A percentile compares a stretch with the other conserved stretches of the same genome.
These are phyloP conservation scores for Fusarium nurragi DNA, from an alignment of 2,329 filamentous ascomycete genomes.

Conservation along the genomic window DNA sequence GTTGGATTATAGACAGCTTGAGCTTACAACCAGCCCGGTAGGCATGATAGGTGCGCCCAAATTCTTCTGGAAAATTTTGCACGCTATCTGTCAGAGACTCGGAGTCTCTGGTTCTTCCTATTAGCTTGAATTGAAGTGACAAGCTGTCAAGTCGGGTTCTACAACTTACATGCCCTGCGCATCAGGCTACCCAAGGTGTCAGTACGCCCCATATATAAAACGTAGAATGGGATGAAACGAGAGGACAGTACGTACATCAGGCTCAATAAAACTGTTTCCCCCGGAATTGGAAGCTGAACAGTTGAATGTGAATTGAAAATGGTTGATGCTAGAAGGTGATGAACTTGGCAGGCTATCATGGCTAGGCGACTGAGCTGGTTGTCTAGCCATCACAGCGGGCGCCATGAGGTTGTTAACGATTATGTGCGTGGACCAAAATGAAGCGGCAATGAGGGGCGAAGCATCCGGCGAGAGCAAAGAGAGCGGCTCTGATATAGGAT, in stretches of 20 bases:
- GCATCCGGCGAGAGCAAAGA: conserved; percentile 1
- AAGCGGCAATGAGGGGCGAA: not conserved
- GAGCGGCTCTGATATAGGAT: conserved; percentile 1
- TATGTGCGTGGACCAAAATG: not conserved
- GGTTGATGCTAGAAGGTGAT: conserved; percentile 30
- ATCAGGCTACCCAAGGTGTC: conserved; percentile 36
- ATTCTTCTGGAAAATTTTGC: conserved; percentile 54
- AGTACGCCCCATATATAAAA: conserved; percentile 14
- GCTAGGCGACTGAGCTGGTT: conserved; percentile 13
- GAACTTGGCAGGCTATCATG: conserved; percentile 23
- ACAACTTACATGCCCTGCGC: conserved; percentile 40
- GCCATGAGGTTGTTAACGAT: conserved; percentile 6
- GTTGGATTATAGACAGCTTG: not conserved
- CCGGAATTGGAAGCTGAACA: conserved; percentile 41
- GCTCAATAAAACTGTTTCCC: conserved; percentile 47
- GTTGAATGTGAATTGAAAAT: conserved; percentile 50
- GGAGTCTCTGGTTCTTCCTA: conserved; percentile 42
- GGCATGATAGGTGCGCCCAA: conserved; percentile 59
- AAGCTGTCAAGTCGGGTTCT: not conserved
- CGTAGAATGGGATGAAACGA: not conserved
- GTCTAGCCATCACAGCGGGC: conserved; percentile 29
- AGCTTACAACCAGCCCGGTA: conserved; percentile 58
- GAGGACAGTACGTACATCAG: conserved; percentile 44
- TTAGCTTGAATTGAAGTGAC: conserved; percentile 18
- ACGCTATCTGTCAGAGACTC: conserved; percentile 55